Conservation (phyloP, 129 eudicot species). For the Pulicaria dysenterica region DNA sequence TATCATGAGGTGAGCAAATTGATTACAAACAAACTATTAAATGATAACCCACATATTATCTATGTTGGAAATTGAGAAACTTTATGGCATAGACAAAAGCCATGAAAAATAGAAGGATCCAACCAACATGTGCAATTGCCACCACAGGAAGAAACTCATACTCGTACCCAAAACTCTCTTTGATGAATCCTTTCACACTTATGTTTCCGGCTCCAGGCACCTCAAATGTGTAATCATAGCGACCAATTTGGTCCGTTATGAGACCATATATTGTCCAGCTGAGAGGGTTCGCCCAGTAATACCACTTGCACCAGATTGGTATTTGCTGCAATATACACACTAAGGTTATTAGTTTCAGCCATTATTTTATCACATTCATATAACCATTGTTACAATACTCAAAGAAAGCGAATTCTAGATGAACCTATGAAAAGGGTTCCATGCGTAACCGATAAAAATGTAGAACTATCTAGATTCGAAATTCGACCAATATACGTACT, state of each 20-base stretch:
- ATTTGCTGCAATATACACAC: constrained; percentile 29
- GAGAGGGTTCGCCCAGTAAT: constrained; percentile 36
- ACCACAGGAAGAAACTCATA: constrained; percentile 35
- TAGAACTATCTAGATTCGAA: too few relatives aligned
- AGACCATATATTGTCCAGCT: constrained; percentile 41
- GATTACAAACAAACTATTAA: background rate
- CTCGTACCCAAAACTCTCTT: constrained; percentile 30
- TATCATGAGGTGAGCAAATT: background rate
- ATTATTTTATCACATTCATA: background rate
- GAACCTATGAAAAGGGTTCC: too few relatives aligned
- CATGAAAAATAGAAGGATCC: constrained; percentile 34
- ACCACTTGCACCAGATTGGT: constrained; percentile 47
- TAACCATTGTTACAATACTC: too few relatives aligned
- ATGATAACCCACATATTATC: too few relatives aligned
- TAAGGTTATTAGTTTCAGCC: background rate
- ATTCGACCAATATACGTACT: too few relatives aligned
- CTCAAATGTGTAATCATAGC: background rate
- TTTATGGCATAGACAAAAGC: constrained; percentile 42
- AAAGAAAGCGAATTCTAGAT: too few relatives aligned
- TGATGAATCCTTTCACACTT: constrained; percentile 16
- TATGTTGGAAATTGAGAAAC: constrained; percentile 39
- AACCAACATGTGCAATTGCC: constrained; percentile 31
- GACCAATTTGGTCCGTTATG: constrained; percentile 29
- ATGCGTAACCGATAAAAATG: too few relatives aligned
- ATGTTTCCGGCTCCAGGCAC: constrained; percentile 25